Conservation (phyloP, 2,329 filamentous ascomycete genomes). For the Colletotrichum gigasporum region DNA sequence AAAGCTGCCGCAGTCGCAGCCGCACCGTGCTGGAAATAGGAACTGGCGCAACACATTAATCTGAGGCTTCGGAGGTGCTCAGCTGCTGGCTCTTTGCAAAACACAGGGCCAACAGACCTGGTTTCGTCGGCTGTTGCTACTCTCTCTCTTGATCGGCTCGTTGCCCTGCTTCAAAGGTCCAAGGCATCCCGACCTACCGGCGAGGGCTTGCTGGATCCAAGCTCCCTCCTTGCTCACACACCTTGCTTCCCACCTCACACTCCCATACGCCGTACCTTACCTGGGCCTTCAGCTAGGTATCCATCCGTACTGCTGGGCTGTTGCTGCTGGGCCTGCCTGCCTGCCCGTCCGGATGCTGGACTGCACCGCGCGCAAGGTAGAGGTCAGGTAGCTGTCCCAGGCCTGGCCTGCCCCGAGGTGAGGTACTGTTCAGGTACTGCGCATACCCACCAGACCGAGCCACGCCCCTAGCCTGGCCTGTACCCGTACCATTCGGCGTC, state of each 20-base stretch:
- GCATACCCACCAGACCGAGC: conserved; percentile 31
- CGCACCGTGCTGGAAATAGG: background rate
- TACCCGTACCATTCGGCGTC: background rate
- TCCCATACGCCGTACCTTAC: background rate
- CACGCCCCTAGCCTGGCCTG: conserved; percentile 24
- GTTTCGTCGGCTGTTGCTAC: conserved; percentile 1
- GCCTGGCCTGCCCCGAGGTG: conserved; percentile 7
- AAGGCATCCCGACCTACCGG: conserved; percentile 4
- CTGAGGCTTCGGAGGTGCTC: background rate
- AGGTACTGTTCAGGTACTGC: conserved; percentile 17
- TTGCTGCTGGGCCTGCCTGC: too few relatives aligned
- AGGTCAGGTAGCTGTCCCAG: conserved; percentile 16
- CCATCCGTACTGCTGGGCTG: conserved; percentile 18
- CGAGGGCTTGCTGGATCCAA: conserved; percentile 26
- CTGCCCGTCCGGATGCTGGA: background rate
- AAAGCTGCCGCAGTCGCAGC: background rate
- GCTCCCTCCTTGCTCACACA: conserved; percentile 28
- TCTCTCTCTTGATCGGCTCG: conserved; percentile 5
- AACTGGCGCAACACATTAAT: background rate
- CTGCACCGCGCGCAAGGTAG: background rate
- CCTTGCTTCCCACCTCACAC: conserved; percentile 6
- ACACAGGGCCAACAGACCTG: background rate
- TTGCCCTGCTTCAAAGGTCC: conserved; percentile 4
- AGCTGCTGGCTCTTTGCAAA: background rate
- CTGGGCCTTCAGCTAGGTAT: background rate